Evolutionary conservation across 2,329 filamentous ascomycete species (phyloP), one percentile per base, ranked within the genome.

Genomic region (Aspergillus aculeatus): DNA sequence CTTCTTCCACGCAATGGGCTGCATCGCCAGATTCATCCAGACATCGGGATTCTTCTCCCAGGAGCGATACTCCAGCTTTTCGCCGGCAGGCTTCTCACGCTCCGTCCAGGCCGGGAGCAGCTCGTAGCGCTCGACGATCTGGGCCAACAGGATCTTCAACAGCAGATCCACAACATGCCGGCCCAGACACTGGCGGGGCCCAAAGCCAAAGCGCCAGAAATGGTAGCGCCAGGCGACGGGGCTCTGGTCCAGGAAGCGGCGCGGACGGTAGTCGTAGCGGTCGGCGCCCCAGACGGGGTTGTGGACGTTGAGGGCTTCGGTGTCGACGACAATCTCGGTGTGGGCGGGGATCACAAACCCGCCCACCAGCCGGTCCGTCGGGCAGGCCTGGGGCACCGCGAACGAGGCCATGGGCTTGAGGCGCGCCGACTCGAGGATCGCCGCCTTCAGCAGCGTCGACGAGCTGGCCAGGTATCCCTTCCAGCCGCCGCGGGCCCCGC

Each of bases 151-250:
- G 4, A 57, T 44, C 6, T 69, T 58, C 50, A 78, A 68, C 1
- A 78, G 68, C 26, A 73, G n/a, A 54, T 81, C 78, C 3, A 73
- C 75, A 1, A 78, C 63, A 60, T 76, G 73, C 61, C 76, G 77
- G 0, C 79, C 79, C 65, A 82, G 61, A 58, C 80, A 82, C 57
- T 77, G 71, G 29, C 78, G 64, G 0, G 78, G 77, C 0, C 79
- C 79, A 59, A 81, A 81, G 0, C 79, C 79, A 64, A 80, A 82
- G 3, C 78, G 69, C 79, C 78, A 81, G 50, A 73, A 76, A 3
- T 71, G 62, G 62, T 80, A 81, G 11, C 79, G 62, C 9, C 29
- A 12, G 16, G 61, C 51, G 3, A 49, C 54, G 7, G 16, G 14
- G 7, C 26, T 52, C 16, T 41, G 26, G 1, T 26, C 57, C 7